A percentile compares a stretch with the other conserved stretches of the same genome.
Conservation (phyloP, 2,329 filamentous ascomycete genomes). For the Cladophialophora yegresii region DNA sequence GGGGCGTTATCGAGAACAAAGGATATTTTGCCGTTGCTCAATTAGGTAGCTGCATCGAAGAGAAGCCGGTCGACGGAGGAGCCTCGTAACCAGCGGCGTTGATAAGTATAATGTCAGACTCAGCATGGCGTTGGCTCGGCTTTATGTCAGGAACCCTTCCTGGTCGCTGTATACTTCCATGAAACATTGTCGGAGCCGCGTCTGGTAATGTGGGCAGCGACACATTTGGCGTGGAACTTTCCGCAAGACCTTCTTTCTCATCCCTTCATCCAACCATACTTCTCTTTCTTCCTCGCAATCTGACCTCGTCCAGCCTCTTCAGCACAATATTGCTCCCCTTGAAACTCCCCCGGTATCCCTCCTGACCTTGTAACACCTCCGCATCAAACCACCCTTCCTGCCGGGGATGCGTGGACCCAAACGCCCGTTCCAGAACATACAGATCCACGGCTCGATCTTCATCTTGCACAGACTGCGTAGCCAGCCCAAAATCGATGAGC, state of each 20-base stretch:
- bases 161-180: not conserved
- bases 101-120: constrained; percentile 6
- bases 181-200: not conserved
- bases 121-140: constrained; percentile 28
- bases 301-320: constrained; percentile 83
- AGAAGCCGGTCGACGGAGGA: constrained; percentile 21
- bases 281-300: constrained; percentile 90
- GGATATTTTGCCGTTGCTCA: constrained; percentile 91
- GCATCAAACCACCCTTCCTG: constrained; percentile 71
- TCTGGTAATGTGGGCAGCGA: no score
- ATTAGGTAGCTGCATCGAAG: constrained; percentile 54
- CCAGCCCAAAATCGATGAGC: constrained; percentile 92
- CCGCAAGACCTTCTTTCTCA: not conserved
- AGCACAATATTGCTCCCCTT: constrained; percentile 74
- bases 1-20: constrained; percentile 97
- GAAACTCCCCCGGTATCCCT: constrained; percentile 71
- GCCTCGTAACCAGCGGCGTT: constrained; percentile 6
- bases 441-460: constrained; percentile 95
- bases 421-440: constrained; percentile 92
- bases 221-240: not conserved
- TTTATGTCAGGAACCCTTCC: not conserved
- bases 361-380: constrained; percentile 60
- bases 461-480: constrained; percentile 75
- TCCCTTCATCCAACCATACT: constrained; percentile 83
- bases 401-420: constrained; percentile 88